Evolutionary conservation across 805 yeast species (phyloP).

Genomic region (Alloascoidea hylecoeti): DNA sequence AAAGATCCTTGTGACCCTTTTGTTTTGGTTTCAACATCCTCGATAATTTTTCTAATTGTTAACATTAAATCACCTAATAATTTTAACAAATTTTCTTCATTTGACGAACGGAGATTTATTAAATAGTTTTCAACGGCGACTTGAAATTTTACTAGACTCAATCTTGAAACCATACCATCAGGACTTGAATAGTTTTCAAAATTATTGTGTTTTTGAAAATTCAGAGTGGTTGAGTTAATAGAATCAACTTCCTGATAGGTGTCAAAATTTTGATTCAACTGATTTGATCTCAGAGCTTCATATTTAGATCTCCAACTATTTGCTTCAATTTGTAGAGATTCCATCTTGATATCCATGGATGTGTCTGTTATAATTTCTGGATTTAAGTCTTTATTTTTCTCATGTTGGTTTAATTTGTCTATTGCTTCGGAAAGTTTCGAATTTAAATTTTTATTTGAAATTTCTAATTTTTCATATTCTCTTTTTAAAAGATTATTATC

Average conservation of each 20-base stretch:
- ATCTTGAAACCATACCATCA: background rate
- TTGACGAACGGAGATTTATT: background rate
- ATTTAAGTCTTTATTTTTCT: no score
- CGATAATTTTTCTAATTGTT: background rate
- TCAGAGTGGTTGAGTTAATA: no score
- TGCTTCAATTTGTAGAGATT: background rate
- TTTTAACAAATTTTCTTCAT: background rate
- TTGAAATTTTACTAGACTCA: background rate
- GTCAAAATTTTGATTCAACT: no score
- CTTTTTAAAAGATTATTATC: no score
- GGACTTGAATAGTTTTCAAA: background rate
- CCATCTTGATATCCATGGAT: no score
- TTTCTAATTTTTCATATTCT: no score
- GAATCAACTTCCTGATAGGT: no score
- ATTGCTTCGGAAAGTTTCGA: no score
- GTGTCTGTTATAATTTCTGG: no score
- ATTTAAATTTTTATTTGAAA: no score
- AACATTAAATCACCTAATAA: background rate
- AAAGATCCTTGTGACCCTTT: background rate
- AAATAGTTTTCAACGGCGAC: background rate
- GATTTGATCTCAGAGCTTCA: no score
- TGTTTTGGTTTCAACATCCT: background rate
- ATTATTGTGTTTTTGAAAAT: background rate
- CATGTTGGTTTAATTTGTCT: no score
- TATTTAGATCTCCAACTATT: background rate